Conservation (phyloP, 2,329 filamentous ascomycete species). For the Fusarium mundagurra region DNA sequence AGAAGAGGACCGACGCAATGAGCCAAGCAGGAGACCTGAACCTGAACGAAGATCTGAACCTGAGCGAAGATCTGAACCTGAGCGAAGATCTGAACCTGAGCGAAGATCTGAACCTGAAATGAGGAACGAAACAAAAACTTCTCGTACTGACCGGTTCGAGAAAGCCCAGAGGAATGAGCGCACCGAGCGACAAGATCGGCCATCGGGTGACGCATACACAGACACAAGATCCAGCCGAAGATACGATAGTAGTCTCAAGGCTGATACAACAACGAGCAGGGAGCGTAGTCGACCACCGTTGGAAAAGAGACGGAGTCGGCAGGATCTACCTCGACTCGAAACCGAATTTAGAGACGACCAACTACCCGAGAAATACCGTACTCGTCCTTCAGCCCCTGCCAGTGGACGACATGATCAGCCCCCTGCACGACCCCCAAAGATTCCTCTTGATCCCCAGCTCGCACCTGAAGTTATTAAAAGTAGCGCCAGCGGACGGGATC, state of each 20-base stretch:
- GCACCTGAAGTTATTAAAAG: constrained; percentile 57
- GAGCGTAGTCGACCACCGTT: constrained; percentile 39
- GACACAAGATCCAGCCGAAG: constrained; percentile 21
- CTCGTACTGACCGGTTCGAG: constrained; percentile 25
- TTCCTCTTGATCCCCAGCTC: constrained; percentile 48
- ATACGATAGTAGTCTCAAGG: constrained; percentile 31
- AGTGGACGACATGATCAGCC: constrained; percentile 46
- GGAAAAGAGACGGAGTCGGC: constrained; percentile 47
- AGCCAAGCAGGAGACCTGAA: too few relatives aligned
- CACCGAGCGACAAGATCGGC: constrained; percentile 19
- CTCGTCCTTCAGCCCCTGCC: constrained; percentile 49
- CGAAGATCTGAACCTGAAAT: background rate
- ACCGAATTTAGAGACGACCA: constrained; percentile 50
- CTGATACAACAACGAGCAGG: constrained; percentile 17
- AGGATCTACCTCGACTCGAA: constrained; percentile 57
- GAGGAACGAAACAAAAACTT: constrained; percentile 1
- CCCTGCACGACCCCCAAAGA: constrained; percentile 41
- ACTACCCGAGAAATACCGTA: constrained; percentile 47
- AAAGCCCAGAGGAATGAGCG: constrained; percentile 10
- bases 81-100: constrained; percentile 17
- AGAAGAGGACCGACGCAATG: too few relatives aligned
- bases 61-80: too few relatives aligned
- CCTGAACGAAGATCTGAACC: too few relatives aligned
- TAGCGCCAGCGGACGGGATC: constrained; percentile 54
- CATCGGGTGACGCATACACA: constrained; percentile 11